These are phyloP conservation scores for Cryptomeria japonica DNA, from an alignment of 75 land plant species.

Conservation along the genomic window DNA sequence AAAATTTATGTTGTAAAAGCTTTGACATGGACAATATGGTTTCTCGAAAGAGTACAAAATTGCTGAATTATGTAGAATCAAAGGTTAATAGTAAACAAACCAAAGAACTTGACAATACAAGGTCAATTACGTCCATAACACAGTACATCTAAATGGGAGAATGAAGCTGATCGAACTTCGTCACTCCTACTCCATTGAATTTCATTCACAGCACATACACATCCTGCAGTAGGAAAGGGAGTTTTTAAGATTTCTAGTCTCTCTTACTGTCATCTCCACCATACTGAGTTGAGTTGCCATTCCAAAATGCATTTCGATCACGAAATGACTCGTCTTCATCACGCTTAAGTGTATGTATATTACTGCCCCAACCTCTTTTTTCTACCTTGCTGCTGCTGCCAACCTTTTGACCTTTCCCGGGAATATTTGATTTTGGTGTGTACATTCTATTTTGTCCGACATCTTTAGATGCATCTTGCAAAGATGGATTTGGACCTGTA, in stretches of 20 bases:
- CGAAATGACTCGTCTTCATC: slow-evolving; percentile 62
- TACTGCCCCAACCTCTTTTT: slow-evolving; percentile 49
- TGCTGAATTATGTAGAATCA: not conserved
- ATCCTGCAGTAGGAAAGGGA: not conserved
- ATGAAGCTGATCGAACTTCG: not conserved
- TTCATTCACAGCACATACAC: not conserved
- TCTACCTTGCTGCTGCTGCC: slow-evolving; percentile 25
- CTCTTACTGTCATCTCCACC: slow-evolving; percentile 66
- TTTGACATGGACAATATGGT: not conserved
- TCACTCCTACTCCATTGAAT: not conserved
- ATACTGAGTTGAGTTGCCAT: slow-evolving; percentile 94
- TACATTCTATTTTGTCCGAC: slow-evolving; percentile 13
- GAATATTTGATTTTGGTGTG: slow-evolving; percentile 14
- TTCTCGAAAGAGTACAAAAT: not conserved
- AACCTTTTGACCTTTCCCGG: slow-evolving; percentile 2
- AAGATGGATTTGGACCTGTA: slow-evolving; percentile 32
- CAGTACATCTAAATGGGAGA: not conserved
- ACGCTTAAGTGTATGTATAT: slow-evolving; percentile 80
- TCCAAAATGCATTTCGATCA: slow-evolving; percentile 86
- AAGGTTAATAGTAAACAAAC: not conserved
- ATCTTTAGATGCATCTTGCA: slow-evolving; percentile 19
- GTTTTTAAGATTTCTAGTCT: not conserved
- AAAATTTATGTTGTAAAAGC: not conserved
- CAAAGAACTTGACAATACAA: not conserved
- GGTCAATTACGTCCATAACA: not conserved